A percentile compares a stretch with the other conserved stretches of the same genome.
Evolutionary conservation across 1,284 basidiomycete species (phyloP).

Genomic region (Ustilago xerochloae): DNA sequence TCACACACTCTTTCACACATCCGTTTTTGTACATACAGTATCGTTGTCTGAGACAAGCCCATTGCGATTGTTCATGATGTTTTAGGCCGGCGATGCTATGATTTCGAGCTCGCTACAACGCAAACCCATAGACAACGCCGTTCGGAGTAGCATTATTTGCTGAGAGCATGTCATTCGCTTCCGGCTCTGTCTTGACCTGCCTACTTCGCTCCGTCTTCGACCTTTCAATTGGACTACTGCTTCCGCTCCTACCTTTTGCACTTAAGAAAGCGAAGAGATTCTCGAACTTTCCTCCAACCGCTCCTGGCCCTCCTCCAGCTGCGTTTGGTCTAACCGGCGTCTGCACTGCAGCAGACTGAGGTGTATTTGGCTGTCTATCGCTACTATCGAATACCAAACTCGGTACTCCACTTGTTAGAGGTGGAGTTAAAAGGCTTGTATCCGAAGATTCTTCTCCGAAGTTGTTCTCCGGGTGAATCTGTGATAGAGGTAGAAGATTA

Average conservation of each 20-base stretch:
- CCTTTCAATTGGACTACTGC: neutral
- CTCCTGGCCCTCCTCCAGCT: neutral
- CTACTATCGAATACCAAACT: conserved; percentile 7
- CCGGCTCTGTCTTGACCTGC: no score
- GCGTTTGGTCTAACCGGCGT: conserved; percentile 9
- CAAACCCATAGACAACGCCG: conserved; percentile 4
- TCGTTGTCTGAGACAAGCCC: neutral
- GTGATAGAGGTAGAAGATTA: neutral
- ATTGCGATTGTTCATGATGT: neutral
- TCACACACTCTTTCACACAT: neutral
- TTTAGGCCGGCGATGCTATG: no score
- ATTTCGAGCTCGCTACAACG: neutral
- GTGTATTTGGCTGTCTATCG: conserved; percentile 13
- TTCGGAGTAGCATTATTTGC: neutral
- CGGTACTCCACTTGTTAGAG: conserved; percentile 5
- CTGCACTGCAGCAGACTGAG: conserved; percentile 7
- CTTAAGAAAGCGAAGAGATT: conserved; percentile 17
- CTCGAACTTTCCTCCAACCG: conserved; percentile 28
- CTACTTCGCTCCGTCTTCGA: neutral
- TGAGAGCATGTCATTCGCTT: no score
- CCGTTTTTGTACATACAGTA: neutral
- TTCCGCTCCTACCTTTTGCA: neutral
- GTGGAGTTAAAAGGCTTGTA: conserved; percentile 17
- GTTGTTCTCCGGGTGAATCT: neutral
- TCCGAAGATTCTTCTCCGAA: neutral